Evolutionary conservation across 2,329 filamentous ascomycete species (phyloP), one percentile per base, ranked within the genome.

Genomic region (Fusarium acutatum): DNA sequence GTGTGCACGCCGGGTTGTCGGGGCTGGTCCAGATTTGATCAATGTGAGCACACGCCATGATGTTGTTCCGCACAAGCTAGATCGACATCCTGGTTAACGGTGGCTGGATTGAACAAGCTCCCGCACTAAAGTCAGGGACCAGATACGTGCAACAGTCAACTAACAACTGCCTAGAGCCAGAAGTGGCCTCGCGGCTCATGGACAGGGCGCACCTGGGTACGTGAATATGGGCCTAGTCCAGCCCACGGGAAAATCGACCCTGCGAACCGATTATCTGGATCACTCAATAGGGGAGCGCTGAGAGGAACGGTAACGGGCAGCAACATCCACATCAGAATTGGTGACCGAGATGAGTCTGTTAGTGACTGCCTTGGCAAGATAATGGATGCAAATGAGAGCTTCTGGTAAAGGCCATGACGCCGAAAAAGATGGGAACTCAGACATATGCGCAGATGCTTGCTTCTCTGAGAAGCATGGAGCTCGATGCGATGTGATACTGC

Each of bases 31-130:
- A 72, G 74, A 73, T 75, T 76, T 61, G 71, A 67, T 75, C 73
- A 74, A 41, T 56, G 62, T 65, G 71, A 63, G 74, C 69, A 67
- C 75, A 77, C 69, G 73, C 74, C 75, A 78, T 75, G 67, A 63
- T 65, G 60, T 69, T 64, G 52, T 54, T 62, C 67, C 63, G 64
- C 64, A 62, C 59, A 65, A 69, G 44, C 61, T 56, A 61, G 74
- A 76, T 77, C 72, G 60, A 72, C 66, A 69, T 63, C 66, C 65
- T 74, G 68, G 66, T 69, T 73, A 64, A 67, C 57, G 72, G 75
- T 78, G 68, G 76, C 74, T 78, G 66, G 56, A 64, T 38, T 62
- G 49, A 61, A 63, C 52, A 69, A 69, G 71, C 60, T 66, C 60
- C 66, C 70, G 74, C 75, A 69, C 70, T 71, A 50, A 69, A 46